These are phyloP conservation scores for Cajanus cajan DNA, from an alignment of 306 rosid species.

Conservation along the genomic window DNA sequence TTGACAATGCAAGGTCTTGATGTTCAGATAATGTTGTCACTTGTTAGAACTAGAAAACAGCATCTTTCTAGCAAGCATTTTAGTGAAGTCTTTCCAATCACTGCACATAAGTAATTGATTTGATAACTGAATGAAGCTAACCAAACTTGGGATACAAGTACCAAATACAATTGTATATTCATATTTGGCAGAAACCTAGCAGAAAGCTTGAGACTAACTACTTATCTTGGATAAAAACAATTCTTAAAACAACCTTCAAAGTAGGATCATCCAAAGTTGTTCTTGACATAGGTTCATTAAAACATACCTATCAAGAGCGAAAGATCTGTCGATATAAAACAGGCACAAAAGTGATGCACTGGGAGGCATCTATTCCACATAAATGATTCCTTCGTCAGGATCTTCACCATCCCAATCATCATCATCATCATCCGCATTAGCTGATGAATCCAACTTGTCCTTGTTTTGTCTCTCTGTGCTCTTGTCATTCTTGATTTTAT, in stretches of 20 bases:
- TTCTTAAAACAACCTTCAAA: background rate
- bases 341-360: constrained; percentile 15
- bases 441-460: constrained; percentile 46
- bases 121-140: background rate
- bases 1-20: constrained; percentile 4
- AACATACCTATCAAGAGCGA: constrained; percentile 49
- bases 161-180: background rate
- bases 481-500: constrained; percentile 71
- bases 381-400: constrained; percentile 73
- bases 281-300: constrained; percentile 7
- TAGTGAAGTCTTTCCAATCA: constrained; percentile 25
- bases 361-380: constrained; percentile 55
- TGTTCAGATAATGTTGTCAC: constrained; percentile 10
- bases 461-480: constrained; percentile 26
- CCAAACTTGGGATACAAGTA: background rate
- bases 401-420: constrained; percentile 66
- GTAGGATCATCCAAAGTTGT: background rate
- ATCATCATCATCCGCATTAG: constrained; percentile 36
- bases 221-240: background rate
- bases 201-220: constrained; percentile 7
- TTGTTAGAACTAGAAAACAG: background rate
- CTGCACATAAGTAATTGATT: constrained; percentile 18
- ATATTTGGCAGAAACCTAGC: background rate
- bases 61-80: constrained; percentile 16
- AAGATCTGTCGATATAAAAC: constrained; percentile 26